Evolutionary conservation across 495 filamentous ascomycete species (phyloP).

Genomic region (Penicillium mononematosum): DNA sequence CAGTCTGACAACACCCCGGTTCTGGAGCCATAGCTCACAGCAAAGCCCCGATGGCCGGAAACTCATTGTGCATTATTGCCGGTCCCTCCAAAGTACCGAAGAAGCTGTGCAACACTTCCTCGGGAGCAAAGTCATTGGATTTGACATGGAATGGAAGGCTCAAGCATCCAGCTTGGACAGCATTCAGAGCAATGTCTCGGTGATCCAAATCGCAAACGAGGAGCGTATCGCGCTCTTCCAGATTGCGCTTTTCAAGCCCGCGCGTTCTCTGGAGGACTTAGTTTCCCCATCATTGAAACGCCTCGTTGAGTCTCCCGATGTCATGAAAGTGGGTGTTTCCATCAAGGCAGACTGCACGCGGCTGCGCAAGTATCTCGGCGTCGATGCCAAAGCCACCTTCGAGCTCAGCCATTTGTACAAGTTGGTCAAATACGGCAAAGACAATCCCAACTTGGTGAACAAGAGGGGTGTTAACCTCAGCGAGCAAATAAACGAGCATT

Average conservation of each 20-base stretch:
- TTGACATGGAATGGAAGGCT: constrained; percentile 82
- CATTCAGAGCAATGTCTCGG: constrained; percentile 63
- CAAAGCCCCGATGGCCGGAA: constrained; percentile 45
- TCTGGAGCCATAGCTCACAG: constrained; percentile 70
- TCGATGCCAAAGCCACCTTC: constrained; percentile 64
- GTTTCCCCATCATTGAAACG: constrained; percentile 65
- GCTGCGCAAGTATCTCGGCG: constrained; percentile 60
- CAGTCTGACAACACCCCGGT: constrained; percentile 27
- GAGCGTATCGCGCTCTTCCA: constrained; percentile 83
- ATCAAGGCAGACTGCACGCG: constrained; percentile 73
- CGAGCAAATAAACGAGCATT: constrained; percentile 64
- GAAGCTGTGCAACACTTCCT: constrained; percentile 65
- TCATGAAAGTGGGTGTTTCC: constrained; percentile 76
- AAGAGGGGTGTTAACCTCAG: constrained; percentile 64
- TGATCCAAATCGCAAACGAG: constrained; percentile 78
- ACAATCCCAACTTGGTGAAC: constrained; percentile 56
- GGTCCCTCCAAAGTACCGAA: constrained; percentile 62
- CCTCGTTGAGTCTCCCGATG: constrained; percentile 66
- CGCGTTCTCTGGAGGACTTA: constrained; percentile 48
- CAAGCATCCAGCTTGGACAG: constrained; percentile 44
- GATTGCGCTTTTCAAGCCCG: constrained; percentile 58
- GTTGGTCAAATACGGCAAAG: constrained; percentile 61
- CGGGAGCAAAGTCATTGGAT: constrained; percentile 67
- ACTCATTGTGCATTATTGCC: constrained; percentile 75
- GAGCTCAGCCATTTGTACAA: constrained; percentile 81